Percentiles rank a stretch among this genome's conserved stretches.
These are phyloP conservation scores for Phylloporus sp. DNA, from an alignment of 768 basidiomycete genomes.

Conservation along the genomic window DNA sequence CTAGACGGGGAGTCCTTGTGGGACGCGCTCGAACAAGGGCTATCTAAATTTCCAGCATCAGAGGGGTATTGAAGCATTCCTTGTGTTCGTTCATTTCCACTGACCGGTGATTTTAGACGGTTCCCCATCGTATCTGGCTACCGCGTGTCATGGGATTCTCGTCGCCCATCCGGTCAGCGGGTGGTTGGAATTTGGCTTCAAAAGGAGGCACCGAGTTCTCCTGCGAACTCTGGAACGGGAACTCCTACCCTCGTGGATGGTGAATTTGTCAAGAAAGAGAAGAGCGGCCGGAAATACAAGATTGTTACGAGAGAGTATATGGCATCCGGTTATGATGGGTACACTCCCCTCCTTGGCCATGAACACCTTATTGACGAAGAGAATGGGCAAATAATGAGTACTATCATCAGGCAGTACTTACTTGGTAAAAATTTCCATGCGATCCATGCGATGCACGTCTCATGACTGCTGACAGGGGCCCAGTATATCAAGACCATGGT, in stretches of 20 bases:
- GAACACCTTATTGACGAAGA: slow-evolving; percentile 79
- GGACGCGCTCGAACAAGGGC: slow-evolving; percentile 68
- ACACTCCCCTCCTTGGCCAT: slow-evolving; percentile 56
- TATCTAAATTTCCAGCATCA: slow-evolving; percentile 81
- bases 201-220: slow-evolving; percentile 28
- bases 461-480: slow-evolving; percentile 44
- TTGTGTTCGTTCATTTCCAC: background rate
- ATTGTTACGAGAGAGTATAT: slow-evolving; percentile 87
- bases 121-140: slow-evolving; percentile 87
- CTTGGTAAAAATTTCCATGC: slow-evolving; percentile 47
- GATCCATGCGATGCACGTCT: background rate
- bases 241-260: slow-evolving; percentile 38
- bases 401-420: slow-evolving; percentile 77
- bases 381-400: slow-evolving; percentile 70
- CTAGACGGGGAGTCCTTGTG: slow-evolving; percentile 75
- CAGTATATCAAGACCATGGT: slow-evolving; percentile 67
- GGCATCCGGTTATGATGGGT: slow-evolving; percentile 83
- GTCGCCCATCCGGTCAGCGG: slow-evolving; percentile 61
- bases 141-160: slow-evolving; percentile 83
- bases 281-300: slow-evolving; percentile 57
- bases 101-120: slow-evolving; percentile 44
- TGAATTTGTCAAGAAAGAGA: slow-evolving; percentile 50
- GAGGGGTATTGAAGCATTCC: slow-evolving; percentile 62
- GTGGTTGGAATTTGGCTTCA: slow-evolving; percentile 68
- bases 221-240: slow-evolving; percentile 16